phyloP scores from a whole-genome alignment of 1,284 basidiomycete genomes.

The Athelia psychrophila region DNA sequence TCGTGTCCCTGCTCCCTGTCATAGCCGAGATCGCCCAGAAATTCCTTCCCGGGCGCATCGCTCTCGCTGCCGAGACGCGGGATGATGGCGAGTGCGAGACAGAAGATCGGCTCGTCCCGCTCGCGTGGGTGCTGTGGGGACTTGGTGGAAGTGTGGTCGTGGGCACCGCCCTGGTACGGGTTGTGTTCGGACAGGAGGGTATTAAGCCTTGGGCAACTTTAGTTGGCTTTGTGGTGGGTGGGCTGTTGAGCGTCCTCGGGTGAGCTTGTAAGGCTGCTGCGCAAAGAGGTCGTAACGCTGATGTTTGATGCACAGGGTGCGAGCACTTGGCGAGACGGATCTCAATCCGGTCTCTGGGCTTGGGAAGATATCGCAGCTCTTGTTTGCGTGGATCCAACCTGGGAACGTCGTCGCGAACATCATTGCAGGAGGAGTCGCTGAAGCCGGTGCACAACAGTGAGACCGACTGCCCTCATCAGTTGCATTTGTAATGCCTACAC shows the following conservation, averaged over 20 bases:
- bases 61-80: constrained; percentile 16
- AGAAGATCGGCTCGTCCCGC: constrained; percentile 79
- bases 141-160: constrained; percentile 58
- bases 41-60: constrained; percentile 26
- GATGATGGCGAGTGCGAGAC: constrained; percentile 64
- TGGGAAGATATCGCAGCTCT: constrained; percentile 91
- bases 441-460: constrained; percentile 93
- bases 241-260: constrained; percentile 86
- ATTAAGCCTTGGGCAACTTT: constrained; percentile 95
- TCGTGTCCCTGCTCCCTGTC: constrained; percentile 83
- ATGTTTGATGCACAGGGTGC: constrained; percentile 54
- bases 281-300: constrained; percentile 3
- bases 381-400: constrained; percentile 94
- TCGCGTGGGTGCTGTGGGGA: constrained; percentile 74
- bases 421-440: constrained; percentile 93
- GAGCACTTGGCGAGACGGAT: constrained; percentile 91
- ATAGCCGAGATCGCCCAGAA: constrained; percentile 49
- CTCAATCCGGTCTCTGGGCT: constrained; percentile 92
- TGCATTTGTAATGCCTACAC: not conserved
- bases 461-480: too few species aligned
- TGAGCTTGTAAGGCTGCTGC: constrained; percentile 30
- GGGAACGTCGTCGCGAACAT: constrained; percentile 95
- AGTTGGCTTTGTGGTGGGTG: constrained; percentile 81
- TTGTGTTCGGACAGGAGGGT: constrained; percentile 85
- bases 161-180: constrained; percentile 82